Base-by-base conservation (phyloP, 164 flowering plant species). In the Magnolia sinica region DNA sequence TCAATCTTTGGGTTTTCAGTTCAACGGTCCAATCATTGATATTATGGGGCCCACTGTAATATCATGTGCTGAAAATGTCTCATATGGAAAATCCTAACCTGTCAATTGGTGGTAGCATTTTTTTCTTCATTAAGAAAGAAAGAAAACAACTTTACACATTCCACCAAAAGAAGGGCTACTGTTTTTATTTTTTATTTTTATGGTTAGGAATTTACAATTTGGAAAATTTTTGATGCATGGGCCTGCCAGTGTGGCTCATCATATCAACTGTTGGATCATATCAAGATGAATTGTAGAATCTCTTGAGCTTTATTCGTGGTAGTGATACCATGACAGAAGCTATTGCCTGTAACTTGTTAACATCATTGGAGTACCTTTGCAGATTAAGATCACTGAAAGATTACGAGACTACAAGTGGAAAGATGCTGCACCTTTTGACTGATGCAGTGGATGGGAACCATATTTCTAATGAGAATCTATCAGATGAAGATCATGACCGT, bases 321-420 rank as follows among this genome's bases (percentile, higher is more conserved):
- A 80, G 82, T 59, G 79, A 84, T 51, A 75, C 82, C 64, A 77
- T 85, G 76, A 64, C 71, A 2, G 77, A 94, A 81, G 72, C 86
- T 73, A 84, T 89, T 0, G 84, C 86, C 76, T 23, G 80, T 13
- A 91, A 87, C 80, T 85, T 96, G 68, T 79, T 76, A 18, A 87
- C 80, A 72, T 84, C 95, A 31, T 77, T 94, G 88, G 72, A 75
- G 18, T 78, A 80, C 61, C 78, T 90, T 9, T 88, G 91, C 77
- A 78, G 83, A 68, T 79, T 76, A 58, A 76, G 70, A 18, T 50
- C 68, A 29, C 55, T 73, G 67, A 72, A 64, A 10, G 59, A 50
- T 50, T 64, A 67, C 29, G 77, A 29, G 69, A 50, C 71, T 52
- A 23, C 7, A 65, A 68, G 31, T 23, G 74, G 19, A 20, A 66